Base-by-base conservation (phyloP, 2,329 filamentous ascomycete species). In the Talaromyces sp. region DNA sequence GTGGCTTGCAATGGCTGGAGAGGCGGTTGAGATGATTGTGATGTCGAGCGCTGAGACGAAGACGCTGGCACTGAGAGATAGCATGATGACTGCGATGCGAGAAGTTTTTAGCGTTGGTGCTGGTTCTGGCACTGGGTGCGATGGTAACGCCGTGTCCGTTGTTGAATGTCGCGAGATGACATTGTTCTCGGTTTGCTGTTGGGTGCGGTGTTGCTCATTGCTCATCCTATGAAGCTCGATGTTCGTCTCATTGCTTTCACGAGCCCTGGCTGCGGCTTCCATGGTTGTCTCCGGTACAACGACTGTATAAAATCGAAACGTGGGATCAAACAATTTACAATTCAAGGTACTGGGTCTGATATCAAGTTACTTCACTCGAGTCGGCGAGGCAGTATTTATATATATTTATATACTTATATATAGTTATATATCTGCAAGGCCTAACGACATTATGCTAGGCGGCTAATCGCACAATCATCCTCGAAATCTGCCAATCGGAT, bases 11-110 rank as follows among this genome's bases (percentile, higher is more conserved):
- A 87, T 87, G 4, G 83, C 84, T 0, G 85, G 85, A 0, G 87
- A 71, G 2, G 85, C 84, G 7, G 85, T 86, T 0, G 85, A 83
- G 40, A 87, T 79, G 70, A 87, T 86, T 1, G 84, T 85, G 25
- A 68, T 43, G 45, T 74, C 71, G 8, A 74, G 67, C 5, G 72
- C 71, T 3, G 70, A 65, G 19, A 73, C 61, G 58, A 71, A 70
- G 40, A 67, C 54, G 15, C 67, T 65, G 29, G 69, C 47, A 58
- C 67, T 67, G 45, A 70, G 69, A 4, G 69, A 65, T 38, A 65
- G 17, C 67, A 69, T 70, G 45, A 65, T 68, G 40, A 63, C 53
- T 25, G 29, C 56, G 19, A 63, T 63, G 15, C 61, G 65, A 54
- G 47, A 61, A 27, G 27, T 59, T 7, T 29, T 49, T 15, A 61